phyloP scores from a whole-genome alignment of 148 eudicot genomes.

The Amaranthus hypochondriacus region DNA sequence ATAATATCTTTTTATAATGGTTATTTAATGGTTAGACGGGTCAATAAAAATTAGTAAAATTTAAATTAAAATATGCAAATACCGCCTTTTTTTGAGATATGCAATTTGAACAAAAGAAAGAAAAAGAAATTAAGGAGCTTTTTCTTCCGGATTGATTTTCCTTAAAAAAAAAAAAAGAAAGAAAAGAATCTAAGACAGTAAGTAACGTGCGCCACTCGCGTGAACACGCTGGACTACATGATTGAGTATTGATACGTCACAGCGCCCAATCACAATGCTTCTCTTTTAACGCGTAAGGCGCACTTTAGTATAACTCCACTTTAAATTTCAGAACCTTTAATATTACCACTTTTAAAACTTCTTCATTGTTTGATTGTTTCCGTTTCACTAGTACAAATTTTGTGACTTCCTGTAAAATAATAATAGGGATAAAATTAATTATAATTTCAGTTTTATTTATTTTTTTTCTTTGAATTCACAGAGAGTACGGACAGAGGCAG shows the following conservation, averaged over 20 bases:
- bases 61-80: no score
- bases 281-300: background rate
- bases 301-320: background rate
- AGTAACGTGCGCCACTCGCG: slow-evolving; percentile 6
- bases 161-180: background rate
- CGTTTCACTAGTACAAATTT: no score
- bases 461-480: background rate
- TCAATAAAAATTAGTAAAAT: no score
- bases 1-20: no score
- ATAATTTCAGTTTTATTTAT: background rate
- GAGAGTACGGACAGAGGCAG: background rate
- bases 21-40: no score
- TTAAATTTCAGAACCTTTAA: background rate
- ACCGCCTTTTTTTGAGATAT: no score
- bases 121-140: background rate
- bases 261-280: background rate
- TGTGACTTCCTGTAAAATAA: no score
- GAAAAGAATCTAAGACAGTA: background rate
- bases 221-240: background rate
- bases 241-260: slow-evolving; percentile 1
- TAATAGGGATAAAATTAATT: background rate
- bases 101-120: no score
- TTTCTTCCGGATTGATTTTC: background rate
- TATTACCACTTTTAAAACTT: no score
- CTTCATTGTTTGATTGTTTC: no score